These are phyloP conservation scores for Cercospora brassicicola DNA, from an alignment of 2,329 filamentous ascomycete genomes.

Conservation along the genomic window DNA sequence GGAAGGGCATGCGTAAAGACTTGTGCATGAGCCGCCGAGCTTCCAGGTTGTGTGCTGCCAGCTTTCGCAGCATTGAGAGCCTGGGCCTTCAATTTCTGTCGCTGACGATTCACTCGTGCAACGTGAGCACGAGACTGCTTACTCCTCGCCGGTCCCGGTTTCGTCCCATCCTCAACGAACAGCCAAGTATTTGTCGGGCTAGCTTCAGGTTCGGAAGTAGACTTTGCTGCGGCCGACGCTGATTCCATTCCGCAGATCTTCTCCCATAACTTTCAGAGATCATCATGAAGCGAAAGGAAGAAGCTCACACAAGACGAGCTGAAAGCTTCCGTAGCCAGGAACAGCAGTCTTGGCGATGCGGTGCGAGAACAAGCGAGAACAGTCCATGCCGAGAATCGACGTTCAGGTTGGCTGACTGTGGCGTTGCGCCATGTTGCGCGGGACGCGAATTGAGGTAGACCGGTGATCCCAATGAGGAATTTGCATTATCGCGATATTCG, in stretches of 20 bases:
- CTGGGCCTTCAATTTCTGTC: conserved; percentile 16
- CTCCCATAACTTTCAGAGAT: not conserved
- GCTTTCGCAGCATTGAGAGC: not conserved
- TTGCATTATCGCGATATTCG: not conserved
- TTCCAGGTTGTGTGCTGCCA: not conserved
- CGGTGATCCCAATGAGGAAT: not conserved
- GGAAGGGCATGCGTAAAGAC: not conserved
- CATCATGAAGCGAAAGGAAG: not conserved
- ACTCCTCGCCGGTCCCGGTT: conserved; percentile 10
- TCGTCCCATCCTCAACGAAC: conserved; percentile 17
- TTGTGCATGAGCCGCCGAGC: not conserved
- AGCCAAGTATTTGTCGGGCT: conserved; percentile 3
- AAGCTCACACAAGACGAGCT: not conserved
- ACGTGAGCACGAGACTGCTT: conserved; percentile 23
- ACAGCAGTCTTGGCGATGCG: not conserved
- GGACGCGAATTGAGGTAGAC: not conserved
- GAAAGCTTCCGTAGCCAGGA: not conserved
- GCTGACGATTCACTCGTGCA: conserved; percentile 19
- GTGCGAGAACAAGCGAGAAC: not conserved
- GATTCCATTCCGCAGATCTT: not conserved
- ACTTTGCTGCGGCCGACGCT: not conserved
- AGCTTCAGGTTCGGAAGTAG: not conserved
- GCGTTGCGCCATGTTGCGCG: not conserved
- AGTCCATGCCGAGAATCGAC: not conserved
- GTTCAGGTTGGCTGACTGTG: not conserved